phyloP scores from a whole-genome alignment of 2,329 filamentous ascomycete genomes.

The Nannizzia gypsea region DNA sequence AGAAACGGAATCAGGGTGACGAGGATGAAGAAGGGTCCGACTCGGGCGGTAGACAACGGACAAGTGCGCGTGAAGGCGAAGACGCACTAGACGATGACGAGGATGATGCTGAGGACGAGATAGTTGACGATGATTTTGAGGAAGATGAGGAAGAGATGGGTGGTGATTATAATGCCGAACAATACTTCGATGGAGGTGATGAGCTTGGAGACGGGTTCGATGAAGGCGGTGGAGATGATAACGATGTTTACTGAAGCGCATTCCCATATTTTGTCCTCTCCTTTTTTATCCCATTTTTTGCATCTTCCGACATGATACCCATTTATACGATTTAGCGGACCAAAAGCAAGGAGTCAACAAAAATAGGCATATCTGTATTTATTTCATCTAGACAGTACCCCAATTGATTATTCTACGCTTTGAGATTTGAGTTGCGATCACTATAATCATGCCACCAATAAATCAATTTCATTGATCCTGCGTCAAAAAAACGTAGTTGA shows the following conservation, averaged over 20 bases:
- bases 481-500: background rate
- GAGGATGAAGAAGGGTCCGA: conserved; percentile 24
- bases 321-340: background rate
- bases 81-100: conserved; percentile 34
- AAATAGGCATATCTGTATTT: background rate
- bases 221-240: conserved; percentile 43
- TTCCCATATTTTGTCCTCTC: conserved; percentile 22
- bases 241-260: conserved; percentile 29
- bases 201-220: conserved; percentile 44
- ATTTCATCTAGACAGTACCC: background rate
- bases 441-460: background rate
- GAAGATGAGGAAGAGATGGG: conserved; percentile 48
- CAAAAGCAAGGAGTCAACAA: background rate
- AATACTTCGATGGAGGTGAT: conserved; percentile 52
- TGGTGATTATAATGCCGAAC: conserved; percentile 53
- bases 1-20: conserved; percentile 25
- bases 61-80: conserved; percentile 31
- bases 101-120: conserved; percentile 40
- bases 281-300: conserved; percentile 20
- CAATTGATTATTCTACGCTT: background rate
- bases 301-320: background rate
- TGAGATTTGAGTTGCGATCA: too few species aligned
- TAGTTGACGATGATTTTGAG: conserved; percentile 48
- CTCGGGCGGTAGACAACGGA: conserved; percentile 22
- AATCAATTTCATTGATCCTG: background rate